Conservation (phyloP, 768 basidiomycete genomes). For the Leccinum aurantiacum region DNA sequence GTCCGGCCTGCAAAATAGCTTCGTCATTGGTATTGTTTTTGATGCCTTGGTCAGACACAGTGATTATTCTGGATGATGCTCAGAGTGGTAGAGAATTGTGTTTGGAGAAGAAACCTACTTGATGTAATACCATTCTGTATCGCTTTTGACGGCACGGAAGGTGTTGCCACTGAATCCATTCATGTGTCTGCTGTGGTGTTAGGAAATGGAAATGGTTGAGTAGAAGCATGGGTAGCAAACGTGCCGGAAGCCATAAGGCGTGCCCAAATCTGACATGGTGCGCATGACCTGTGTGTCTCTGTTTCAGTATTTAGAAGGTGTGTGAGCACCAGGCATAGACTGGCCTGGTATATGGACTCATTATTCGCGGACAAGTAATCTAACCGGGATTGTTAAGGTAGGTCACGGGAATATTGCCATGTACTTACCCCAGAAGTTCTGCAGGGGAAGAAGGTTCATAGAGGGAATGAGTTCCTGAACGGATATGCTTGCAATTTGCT, state of each 20-base stretch:
- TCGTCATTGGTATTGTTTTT: conserved; percentile 39
- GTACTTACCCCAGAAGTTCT: conserved; percentile 24
- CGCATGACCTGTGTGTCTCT: conserved; percentile 40
- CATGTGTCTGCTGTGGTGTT: conserved; percentile 35
- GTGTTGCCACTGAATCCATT: conserved; percentile 53
- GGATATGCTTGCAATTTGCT: conserved; percentile 6
- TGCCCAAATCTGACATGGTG: conserved; percentile 55
- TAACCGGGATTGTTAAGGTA: conserved; percentile 3
- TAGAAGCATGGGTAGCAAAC: conserved; percentile 6
- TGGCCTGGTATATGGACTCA: conserved; percentile 43
- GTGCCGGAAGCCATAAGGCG: conserved; percentile 46
- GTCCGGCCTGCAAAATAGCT: conserved; percentile 38
- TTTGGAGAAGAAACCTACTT: conserved; percentile 38
- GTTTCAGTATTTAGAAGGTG: background rate
- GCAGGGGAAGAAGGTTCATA: background rate
- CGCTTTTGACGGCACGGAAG: conserved; percentile 43
- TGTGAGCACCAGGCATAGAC: background rate
- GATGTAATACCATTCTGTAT: conserved; percentile 54
- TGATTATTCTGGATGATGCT: conserved; percentile 20
- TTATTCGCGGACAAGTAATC: conserved; percentile 51
- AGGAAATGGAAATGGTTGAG: background rate
- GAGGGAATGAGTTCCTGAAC: background rate
- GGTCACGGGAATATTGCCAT: background rate
- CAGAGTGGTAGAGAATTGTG: background rate
- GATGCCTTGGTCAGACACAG: conserved; percentile 38